Base-by-base conservation (phyloP, 371 early-diverging fungal species). In the Synchytrium microbalum region DNA sequence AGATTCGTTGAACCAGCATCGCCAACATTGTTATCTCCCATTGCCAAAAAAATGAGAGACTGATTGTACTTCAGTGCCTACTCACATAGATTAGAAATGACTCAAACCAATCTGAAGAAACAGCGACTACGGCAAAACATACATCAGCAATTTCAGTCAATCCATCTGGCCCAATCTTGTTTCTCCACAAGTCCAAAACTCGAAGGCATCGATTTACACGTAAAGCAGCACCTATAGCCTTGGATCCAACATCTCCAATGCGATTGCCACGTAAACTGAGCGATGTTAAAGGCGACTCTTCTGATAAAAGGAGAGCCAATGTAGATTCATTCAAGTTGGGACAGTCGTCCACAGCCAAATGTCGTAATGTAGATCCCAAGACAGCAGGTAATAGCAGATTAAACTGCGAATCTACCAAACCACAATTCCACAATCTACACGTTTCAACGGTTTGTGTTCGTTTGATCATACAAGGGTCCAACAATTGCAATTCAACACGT, bases 351-450 rank as follows among this genome's bases (percentile, higher is more conserved):
- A 79, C 28, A 19, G 59, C 27, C 3, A 79, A 67, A 33, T 31
- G 31, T 2, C 74, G 65, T 30, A 79, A 64, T 64, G 64, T 68
- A 2, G 71, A 53, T 27, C 61, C 38, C 0, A 63, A 62, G 2
- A 71, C 32, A 23, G 72, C 58, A 16, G 68, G n/a, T 3, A 67
- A 27, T 25, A 79, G 32, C 38, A 51, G 60, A 0, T 62, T 16
- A 51, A 77, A 66, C 46, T 79, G 79, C 25, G 62, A 3, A 23
- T 69, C 73, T 24, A 58, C 68, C 5, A 79, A 65, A 13, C 73
- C 73, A 66, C 73, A 73, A 64, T 77, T 79, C 79, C 79, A 79
- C 1, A 79, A 54, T 2, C 77, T 79, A 14, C 60, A 60, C 56
- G 60, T 10, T 16, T 8, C 23, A 56, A 26, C 19, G 25, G 51